Evolutionary conservation across 192 early-diverging fungal species (phyloP).

Genomic region (Coemansia sp.): DNA sequence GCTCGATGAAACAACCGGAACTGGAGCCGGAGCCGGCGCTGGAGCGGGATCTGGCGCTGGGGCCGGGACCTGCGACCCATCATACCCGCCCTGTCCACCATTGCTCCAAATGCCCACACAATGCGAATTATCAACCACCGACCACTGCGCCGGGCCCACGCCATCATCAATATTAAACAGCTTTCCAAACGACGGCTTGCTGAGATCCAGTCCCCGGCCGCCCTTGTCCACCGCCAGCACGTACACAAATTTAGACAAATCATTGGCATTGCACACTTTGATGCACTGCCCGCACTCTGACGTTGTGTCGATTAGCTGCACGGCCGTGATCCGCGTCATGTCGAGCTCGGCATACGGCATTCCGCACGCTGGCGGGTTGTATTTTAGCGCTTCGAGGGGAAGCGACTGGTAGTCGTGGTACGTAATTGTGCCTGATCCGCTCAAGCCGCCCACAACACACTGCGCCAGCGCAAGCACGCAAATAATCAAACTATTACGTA

Average conservation of each 20-base stretch:
- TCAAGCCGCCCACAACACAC: conserved; percentile 13
- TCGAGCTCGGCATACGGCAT: conserved; percentile 58
- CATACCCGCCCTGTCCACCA: not conserved
- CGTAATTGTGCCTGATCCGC: conserved; percentile 46
- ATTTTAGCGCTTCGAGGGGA: conserved; percentile 27
- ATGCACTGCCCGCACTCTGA: conserved; percentile 57
- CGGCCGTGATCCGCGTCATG: conserved; percentile 57
- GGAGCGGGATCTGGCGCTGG: not conserved
- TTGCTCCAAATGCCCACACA: conserved; percentile 54
- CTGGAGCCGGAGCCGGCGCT: not conserved
- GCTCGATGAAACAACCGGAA: not conserved
- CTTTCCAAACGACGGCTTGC: conserved; percentile 51
- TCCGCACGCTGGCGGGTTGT: conserved; percentile 59
- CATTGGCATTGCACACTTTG: conserved; percentile 48
- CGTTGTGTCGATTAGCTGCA: conserved; percentile 43
- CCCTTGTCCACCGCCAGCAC: conserved; percentile 60
- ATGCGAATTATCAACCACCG: conserved; percentile 30
- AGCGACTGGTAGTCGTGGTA: conserved; percentile 55
- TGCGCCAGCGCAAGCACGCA: not conserved
- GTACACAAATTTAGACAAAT: conserved; percentile 50
- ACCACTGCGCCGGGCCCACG: conserved; percentile 54
- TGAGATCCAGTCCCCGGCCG: conserved; percentile 56
- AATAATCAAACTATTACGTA: not conserved
- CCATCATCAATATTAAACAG: conserved; percentile 55
- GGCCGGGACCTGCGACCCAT: conserved; percentile 18